Evolutionary conservation across 257 asterid species (phyloP), one percentile per base, ranked within the genome.

Genomic region (Coffea canephora): DNA sequence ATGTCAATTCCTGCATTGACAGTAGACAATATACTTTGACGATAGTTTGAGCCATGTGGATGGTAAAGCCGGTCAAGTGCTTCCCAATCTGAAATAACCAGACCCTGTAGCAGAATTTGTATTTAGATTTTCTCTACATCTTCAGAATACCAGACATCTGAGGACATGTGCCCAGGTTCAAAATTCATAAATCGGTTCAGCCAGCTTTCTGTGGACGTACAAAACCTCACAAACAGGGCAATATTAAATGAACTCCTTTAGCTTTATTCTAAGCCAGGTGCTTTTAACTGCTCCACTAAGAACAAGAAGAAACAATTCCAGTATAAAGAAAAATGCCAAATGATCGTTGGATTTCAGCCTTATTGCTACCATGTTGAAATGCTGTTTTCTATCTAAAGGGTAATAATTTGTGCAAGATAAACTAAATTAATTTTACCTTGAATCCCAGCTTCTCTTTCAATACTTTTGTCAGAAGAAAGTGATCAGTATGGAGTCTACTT

Each of bases 381-480:
- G 39, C 43, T 21, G n/a, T 13, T 50, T 69, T 39, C 23, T 36
- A 13, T 43, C 57, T 46, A 36, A 67, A 34, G 43, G 69, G n/a
- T 48, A 39, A 49, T 49, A 4, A 13, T 45, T 23, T 15, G 31
- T n/a, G 49, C 79, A 77, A 65, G 61, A 14, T n/a, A 48, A 78
- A 73, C n/a, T 39, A 46, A 75, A 11, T n/a, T 25, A 27, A 45
- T 14, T 78, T 82, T 83, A 94, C 97, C 97, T 93, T 90, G 78
- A 93, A 94, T 34, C 98, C 97, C 46, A 94, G 95, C 81, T 94
- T 91, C 49, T 87, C 90, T 85, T 94, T 94, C 89, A 94, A 81
- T 73, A 94, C 57, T n/a, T 90, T 86, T 4, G 98, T 94, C 70
- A 94, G 86, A 81, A 94, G 97, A 85, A 84, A 90, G 70, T 69